Evolutionary conservation across 2,329 filamentous ascomycete species (phyloP), one percentile per base, ranked within the genome.

Genomic region (Fusarium anthophilum): DNA sequence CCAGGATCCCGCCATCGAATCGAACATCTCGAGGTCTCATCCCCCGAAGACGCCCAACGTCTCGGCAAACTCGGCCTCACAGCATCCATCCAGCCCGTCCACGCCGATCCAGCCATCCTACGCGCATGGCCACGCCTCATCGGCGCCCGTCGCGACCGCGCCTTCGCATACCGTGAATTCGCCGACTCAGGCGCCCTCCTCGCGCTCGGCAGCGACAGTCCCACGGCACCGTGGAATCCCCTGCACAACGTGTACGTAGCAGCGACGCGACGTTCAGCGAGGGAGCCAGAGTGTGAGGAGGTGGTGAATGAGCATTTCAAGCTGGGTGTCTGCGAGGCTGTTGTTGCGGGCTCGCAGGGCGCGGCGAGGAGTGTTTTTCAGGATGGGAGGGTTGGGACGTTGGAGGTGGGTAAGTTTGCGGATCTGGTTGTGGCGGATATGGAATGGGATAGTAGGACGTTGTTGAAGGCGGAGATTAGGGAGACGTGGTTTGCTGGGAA

Each of bases 81-180:
- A 9, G 88, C 88, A 1, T 88, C 86, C 6, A 83, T 90, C 38
- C 87, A 90, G 71, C 86, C 88, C 0, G 87, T 89, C 8, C 88
- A 90, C 69, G 83, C 87, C 1, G 87, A 89, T 69, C 90, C 90
- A 8, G 87, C 89, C 0, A 90, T 91, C 58, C 82, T 91, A 6
- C 83, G 85, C 28, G 89, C 88, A 1, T 91, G 90, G 90, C 88
- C 89, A 0, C 80, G 82, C 5, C 83, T 91, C 17, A 81, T 92
- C 17, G 89, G 89, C 1, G 70, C 87, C 54, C 84, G 90, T 4
- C 87, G 89, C 76, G 83, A 82, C 54, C 84, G 90, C 24, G 89
- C 89, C 0, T 91, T 91, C 75, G 88, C 90, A 4, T 91, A 92
- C 80, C 85, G 85, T 26, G 89, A 91, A 55, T 90, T 91, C 37